A percentile compares a stretch with the other conserved stretches of the same genome.
Conservation (phyloP, 176 grass and related monocot genomes). For the Oropetium thomaeum region DNA sequence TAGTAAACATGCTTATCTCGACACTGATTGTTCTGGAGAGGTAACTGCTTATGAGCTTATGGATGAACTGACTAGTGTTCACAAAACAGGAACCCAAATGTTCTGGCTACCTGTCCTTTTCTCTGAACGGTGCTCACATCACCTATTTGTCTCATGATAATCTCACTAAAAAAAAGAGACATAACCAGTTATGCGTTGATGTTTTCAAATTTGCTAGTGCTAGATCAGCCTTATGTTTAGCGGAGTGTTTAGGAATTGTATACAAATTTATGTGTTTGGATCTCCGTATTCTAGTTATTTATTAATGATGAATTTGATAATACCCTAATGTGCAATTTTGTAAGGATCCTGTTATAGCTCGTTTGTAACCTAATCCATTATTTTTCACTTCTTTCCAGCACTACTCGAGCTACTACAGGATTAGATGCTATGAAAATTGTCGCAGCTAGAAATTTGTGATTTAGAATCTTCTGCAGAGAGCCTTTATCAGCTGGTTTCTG, state of each 20-base stretch:
- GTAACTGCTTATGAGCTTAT: background rate
- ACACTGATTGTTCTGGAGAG: background rate
- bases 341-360: background rate
- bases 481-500: background rate
- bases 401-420: background rate
- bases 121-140: background rate
- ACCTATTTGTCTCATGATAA: background rate
- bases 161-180: background rate
- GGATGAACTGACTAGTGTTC: background rate
- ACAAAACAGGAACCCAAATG: background rate
- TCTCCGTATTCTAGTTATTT: conserved; percentile 1
- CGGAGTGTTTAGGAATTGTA: background rate
- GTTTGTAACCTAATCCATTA: background rate
- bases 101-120: background rate
- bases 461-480: background rate
- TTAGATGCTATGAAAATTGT: background rate
- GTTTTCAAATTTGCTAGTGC: background rate
- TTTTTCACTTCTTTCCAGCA: background rate
- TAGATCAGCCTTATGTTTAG: background rate
- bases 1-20: background rate
- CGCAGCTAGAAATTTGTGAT: background rate
- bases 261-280: background rate
- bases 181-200: background rate
- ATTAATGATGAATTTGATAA: background rate
- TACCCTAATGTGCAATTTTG: background rate